Evolutionary conservation across 2,329 filamentous ascomycete species (phyloP), one percentile per base, ranked within the genome.

Genomic region (Parasarocladium wereldwijsianum): DNA sequence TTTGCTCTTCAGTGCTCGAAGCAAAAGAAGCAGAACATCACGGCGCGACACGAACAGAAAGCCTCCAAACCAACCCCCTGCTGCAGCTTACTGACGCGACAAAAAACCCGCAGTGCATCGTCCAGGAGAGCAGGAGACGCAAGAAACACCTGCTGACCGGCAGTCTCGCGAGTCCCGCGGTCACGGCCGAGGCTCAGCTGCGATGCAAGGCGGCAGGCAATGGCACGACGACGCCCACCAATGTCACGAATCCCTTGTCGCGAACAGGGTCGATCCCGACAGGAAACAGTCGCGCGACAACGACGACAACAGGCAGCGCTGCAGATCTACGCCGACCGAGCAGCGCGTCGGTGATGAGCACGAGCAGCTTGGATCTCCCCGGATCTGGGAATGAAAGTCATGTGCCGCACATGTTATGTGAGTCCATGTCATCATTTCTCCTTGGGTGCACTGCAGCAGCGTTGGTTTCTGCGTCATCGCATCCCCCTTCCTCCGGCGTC

Each of bases 91-190:
- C 42, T 45, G n/a, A n/a, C n/a, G n/a, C n/a, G n/a, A n/a, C n/a
- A n/a, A n/a, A 32, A 12, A 8, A 29, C 31, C 33, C 35, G 19
- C 42, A 55, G 49, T 85, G 79, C 54, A 62, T 77, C 32, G 73
- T 82, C 15, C 76, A 77, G 40, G 76, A 92, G 53, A 87, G 81
- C 59, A 82, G 84, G 43, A 73, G 85, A 44, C 77, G 84, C 66
- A 84, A 82, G 46, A 64, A 62, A 45, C 57, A 59, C 38, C 49
- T 59, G 35, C 45, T 54, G 34, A 50, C 55, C 25, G 45, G 54
- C 22, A 54, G 48, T 40, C 47, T 50, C 34, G 52, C 45, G 37
- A 51, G 46, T 36, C 49, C 48, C 32, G 39, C 40, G 8, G 24
- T 30, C 28, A 24, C 49, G 37, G 54, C 61, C 55, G 64, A 68